Conservation (phyloP, 2,329 filamentous ascomycete species). For the Didymella keratinophila region DNA sequence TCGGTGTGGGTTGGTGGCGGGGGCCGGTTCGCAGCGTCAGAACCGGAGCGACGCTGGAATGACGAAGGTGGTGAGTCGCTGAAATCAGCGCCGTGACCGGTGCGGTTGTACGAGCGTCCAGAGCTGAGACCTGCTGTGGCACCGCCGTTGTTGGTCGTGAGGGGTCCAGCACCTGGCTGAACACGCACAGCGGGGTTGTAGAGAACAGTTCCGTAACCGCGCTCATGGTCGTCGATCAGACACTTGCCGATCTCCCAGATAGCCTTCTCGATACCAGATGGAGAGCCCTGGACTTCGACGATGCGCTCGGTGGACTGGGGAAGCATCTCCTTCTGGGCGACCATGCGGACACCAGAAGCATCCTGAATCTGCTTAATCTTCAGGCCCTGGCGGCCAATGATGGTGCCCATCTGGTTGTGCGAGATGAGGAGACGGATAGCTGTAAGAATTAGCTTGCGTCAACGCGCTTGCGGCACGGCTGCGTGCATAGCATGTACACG, state of each 20-base stretch:
- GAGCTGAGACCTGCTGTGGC: slow-evolving; percentile 63
- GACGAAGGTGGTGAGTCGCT: slow-evolving; percentile 75
- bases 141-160: slow-evolving; percentile 60
- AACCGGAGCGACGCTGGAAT: slow-evolving; percentile 79
- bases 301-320: slow-evolving; percentile 98
- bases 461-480: background rate
- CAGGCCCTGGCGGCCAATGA: slow-evolving; percentile 93
- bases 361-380: slow-evolving; percentile 99
- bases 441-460: slow-evolving; percentile 52
- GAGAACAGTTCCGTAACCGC: slow-evolving; percentile 93
- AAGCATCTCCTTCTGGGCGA: slow-evolving; percentile 99
- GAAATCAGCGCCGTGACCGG: slow-evolving; percentile 96
- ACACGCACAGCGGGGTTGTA: slow-evolving; percentile 97
- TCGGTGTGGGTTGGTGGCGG: slow-evolving; percentile 85
- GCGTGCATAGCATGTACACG: slow-evolving; percentile 50
- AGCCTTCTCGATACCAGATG: slow-evolving; percentile 93
- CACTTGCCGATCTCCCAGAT: slow-evolving; percentile 99
- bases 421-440: slow-evolving; percentile 98
- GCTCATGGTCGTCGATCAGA: slow-evolving; percentile 96
- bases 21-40: slow-evolving; percentile 79
- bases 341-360: slow-evolving; percentile 95
- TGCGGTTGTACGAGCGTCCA: slow-evolving; percentile 79
- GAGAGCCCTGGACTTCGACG: slow-evolving; percentile 94
- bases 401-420: slow-evolving; percentile 99
- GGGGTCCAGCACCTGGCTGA: slow-evolving; percentile 65